These are phyloP conservation scores for Hymenochaete sp. DNA, from an alignment of 1,284 basidiomycete species.

Conservation along the genomic window DNA sequence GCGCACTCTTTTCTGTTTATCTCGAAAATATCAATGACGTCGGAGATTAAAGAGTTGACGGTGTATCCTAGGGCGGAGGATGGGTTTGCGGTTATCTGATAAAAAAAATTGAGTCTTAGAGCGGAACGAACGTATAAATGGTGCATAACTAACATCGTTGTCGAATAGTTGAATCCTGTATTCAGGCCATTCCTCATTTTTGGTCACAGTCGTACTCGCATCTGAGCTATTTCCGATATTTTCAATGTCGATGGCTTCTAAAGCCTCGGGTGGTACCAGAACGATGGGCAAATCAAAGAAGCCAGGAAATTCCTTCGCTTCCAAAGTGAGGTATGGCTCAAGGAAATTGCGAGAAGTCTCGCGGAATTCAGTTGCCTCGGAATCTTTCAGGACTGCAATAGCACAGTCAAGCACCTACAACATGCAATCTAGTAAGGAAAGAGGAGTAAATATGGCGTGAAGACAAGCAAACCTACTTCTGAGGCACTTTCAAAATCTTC, in stretches of 20 bases:
- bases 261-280: constrained; percentile 80
- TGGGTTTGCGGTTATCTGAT: constrained; percentile 70
- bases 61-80: constrained; percentile 71
- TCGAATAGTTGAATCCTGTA: constrained; percentile 69
- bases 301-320: constrained; percentile 36
- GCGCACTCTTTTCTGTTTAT: constrained; percentile 95
- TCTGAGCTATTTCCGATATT: constrained; percentile 57
- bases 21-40: constrained; percentile 88
- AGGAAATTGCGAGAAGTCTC: constrained; percentile 51
- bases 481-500: constrained; percentile 41
- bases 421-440: constrained; percentile 3
- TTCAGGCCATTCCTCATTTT: constrained; percentile 74
- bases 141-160: constrained; percentile 49
- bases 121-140: not conserved
- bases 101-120: constrained; percentile 8
- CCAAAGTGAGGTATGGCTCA: constrained; percentile 50
- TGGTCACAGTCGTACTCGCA: constrained; percentile 45
- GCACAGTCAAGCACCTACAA: constrained; percentile 55
- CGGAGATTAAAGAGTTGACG: constrained; percentile 70
- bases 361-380: constrained; percentile 49
- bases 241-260: constrained; percentile 63
- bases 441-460: not conserved
- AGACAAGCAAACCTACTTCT: constrained; percentile 50
- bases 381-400: constrained; percentile 43
- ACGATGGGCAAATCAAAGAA: constrained; percentile 70